Evolutionary conservation across 176 grass and related monocot species (phyloP), one percentile per base, ranked within the genome.

Genomic region (Paspalum notatum): DNA sequence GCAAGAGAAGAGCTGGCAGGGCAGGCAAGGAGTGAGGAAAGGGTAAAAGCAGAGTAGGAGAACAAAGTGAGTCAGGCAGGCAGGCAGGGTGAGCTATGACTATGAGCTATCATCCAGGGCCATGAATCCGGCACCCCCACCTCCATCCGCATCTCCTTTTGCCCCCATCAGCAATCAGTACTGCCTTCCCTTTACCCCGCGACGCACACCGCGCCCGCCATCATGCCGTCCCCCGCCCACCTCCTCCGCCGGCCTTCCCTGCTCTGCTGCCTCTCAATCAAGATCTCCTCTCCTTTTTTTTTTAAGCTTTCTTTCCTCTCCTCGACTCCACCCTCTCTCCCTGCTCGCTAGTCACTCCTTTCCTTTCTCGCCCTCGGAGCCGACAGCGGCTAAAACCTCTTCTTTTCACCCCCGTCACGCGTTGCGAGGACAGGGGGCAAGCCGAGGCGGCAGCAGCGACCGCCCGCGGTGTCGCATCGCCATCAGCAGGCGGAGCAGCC

Each of bases 111-210:
- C 22, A 60, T 61, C 21, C 12, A 59, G 21, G 57, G 32, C 32
- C 56, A 6, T 59, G 8, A n/a, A 22, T 11, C 1, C 6, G 32
- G 32, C 39, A 66, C 53, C 62, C 17, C 63, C 48, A 41, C 51
- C 27, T 22, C 62, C 61, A 43, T 51, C 32, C 10, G 32, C 61
- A 62, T 12, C 66, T n/a, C 43, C 62, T 81, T 86, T 81, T 42
- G n/a, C 32, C 17, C 42, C 59, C 60, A 41, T 86, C 51, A 60
- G 27, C 41, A 81, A 86, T 81, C 42, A 81, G 77, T 86, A 6
- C 42, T 81, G 85, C 74, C 63, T 52, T 32, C 85, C 7, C 77
- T 86, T 86, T 81, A 68, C 10, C 84, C 77, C 42, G 66, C 71
- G 75, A 81, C 32, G 5, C 27, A 75, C 52, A 62, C 78, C 77